These are phyloP conservation scores for Talaromyces funiculosus DNA, from an alignment of 2,329 filamentous ascomycete genomes.

Conservation along the genomic window DNA sequence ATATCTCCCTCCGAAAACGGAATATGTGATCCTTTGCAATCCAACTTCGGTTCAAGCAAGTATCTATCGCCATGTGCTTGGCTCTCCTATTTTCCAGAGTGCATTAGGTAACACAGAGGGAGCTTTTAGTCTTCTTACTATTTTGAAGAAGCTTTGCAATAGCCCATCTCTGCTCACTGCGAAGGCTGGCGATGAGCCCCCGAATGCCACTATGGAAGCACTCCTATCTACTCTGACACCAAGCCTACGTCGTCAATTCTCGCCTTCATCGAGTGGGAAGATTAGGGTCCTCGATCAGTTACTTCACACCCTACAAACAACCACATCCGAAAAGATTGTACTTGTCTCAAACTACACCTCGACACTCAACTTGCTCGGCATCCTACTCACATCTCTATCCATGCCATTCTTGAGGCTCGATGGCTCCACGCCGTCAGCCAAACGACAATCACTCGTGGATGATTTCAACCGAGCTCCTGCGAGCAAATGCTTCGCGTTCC, in stretches of 20 bases:
- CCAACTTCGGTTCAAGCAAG: slow-evolving; percentile 56
- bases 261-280: slow-evolving; percentile 58
- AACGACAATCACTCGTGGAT: slow-evolving; percentile 64
- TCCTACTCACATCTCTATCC: slow-evolving; percentile 54
- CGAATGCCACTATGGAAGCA: slow-evolving; percentile 43
- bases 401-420: slow-evolving; percentile 64
- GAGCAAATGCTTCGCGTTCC: slow-evolving; percentile 59
- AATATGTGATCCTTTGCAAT: slow-evolving; percentile 62
- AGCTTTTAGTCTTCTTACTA: slow-evolving; percentile 63
- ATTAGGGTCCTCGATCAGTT: slow-evolving; percentile 62
- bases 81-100: slow-evolving; percentile 57
- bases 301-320: slow-evolving; percentile 55
- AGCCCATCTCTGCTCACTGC: slow-evolving; percentile 58
- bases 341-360: slow-evolving; percentile 72
- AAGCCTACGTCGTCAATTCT: slow-evolving; percentile 49
- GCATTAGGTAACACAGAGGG: slow-evolving; percentile 58
- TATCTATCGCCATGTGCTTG: slow-evolving; percentile 59
- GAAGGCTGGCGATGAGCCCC: slow-evolving; percentile 42
- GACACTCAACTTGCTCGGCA: slow-evolving; percentile 62
- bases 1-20: slow-evolving; percentile 62
- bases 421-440: slow-evolving; percentile 58
- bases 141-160: slow-evolving; percentile 70
- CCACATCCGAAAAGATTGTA: slow-evolving; percentile 64
- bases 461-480: slow-evolving; percentile 59
- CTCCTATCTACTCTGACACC: slow-evolving; percentile 52